A percentile compares a stretch with the other conserved stretches of the same genome.
These are phyloP conservation scores for Elymus sibiricus DNA, from an alignment of 176 grass and related monocot genomes.

Conservation along the genomic window DNA sequence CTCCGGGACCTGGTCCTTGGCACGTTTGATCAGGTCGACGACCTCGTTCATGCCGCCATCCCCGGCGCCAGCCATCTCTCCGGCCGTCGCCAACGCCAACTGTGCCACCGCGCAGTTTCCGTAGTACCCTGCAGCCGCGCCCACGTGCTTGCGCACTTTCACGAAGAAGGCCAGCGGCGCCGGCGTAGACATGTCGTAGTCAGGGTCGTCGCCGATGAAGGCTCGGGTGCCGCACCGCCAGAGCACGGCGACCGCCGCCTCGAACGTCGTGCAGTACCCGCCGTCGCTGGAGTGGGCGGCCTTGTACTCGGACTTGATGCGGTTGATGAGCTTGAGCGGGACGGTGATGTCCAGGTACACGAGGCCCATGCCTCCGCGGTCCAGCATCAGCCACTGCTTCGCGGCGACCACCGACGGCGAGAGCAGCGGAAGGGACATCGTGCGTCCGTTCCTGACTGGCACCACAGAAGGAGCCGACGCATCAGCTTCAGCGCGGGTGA, in stretches of 20 bases:
- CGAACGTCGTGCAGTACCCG: constrained; percentile 26
- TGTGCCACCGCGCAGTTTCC: constrained; percentile 33
- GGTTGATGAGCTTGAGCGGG: not conserved
- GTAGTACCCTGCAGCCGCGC: constrained; percentile 26
- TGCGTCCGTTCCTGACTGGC: not conserved
- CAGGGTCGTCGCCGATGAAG: not conserved
- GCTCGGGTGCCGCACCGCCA: constrained; percentile 31
- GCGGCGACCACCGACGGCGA: not conserved
- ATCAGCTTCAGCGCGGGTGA: not conserved
- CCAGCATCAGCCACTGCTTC: not conserved
- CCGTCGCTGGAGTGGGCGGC: not conserved
- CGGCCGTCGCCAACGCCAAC: not conserved
- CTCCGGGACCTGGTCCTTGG: not conserved
- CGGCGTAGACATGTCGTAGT: not conserved
- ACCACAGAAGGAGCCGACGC: too few species aligned
- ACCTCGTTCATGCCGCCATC: not conserved
- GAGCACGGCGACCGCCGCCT: constrained; percentile 17
- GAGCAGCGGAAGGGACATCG: not conserved
- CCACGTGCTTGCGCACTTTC: constrained; percentile 25
- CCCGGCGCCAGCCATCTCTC: not conserved
- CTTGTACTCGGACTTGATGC: constrained; percentile 2
- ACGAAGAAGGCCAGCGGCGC: constrained; percentile 30
- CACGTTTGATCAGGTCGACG: not conserved
- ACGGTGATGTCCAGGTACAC: constrained; percentile 20
- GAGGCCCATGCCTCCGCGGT: not conserved